Evolutionary conservation across 306 rosid species (phyloP), one percentile per base, ranked within the genome.

Genomic region (Vigna reflexopilosa): DNA sequence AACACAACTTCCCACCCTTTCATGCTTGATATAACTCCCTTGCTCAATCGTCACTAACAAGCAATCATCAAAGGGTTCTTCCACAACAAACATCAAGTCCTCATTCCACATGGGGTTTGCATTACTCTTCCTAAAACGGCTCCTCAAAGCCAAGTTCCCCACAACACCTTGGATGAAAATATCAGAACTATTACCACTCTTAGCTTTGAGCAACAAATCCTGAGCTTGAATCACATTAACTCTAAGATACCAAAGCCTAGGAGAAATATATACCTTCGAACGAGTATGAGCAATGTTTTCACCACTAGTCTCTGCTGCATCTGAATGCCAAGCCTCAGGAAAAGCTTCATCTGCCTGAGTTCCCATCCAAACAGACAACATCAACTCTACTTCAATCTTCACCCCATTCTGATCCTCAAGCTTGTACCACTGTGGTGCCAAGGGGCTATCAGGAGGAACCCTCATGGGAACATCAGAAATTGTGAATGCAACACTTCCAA

Each of bases 341-440:
- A 83, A 83, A 48, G 73, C 58, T 55, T 83, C 83, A 58, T 83
- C 90, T 5, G 88, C 90, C 5, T 87, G 90, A 66, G 91, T 83
- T 34, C 91, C 91, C 82, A 87, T 85, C 91, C 91, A 87, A 50
- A 83, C 80, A 38, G 88, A 80, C 17, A 85, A 72, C 87, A 85
- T 87, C 67, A 87, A 52, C 70, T 85, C 91, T 65, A 77, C 85
- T 17, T 44, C n/a, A 68, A 68, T 50, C 77, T 75, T 75, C 59
- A 4, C 80, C 71, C 45, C 70, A 5, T 57, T 71, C 28, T 28
- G 50, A 51, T 77, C 22, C 72, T 77, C 90, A 3, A 87, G 81
- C 56, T 62, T 77, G 42, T 85, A 77, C 82, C 86, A 82, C 10
- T 82, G 79, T 38, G 86, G 86, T 4, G 86, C 86, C 42, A 82